Percentiles rank a stretch among this genome's conserved stretches.
These are phyloP conservation scores for Hypoxylon trugodes DNA, from an alignment of 495 filamentous ascomycete species.

Conservation along the genomic window DNA sequence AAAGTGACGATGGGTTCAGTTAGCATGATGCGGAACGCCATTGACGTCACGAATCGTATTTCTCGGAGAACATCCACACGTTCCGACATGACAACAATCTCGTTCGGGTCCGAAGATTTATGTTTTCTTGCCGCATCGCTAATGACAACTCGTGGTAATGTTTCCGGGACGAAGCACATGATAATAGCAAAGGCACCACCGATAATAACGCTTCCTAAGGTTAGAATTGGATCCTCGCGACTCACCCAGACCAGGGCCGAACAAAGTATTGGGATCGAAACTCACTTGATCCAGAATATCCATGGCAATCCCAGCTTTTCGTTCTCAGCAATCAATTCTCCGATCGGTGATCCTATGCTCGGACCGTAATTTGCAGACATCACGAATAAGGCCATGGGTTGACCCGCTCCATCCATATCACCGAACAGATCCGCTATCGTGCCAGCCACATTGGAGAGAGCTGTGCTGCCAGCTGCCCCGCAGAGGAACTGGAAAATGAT, in stretches of 20 bases:
- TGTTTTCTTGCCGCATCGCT: constrained; percentile 37
- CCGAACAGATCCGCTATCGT: constrained; percentile 51
- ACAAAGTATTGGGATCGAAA: not conserved
- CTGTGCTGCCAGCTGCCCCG: constrained; percentile 48
- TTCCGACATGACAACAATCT: constrained; percentile 33
- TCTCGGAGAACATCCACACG: constrained; percentile 46
- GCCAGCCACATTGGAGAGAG: constrained; percentile 50
- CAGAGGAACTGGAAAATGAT: constrained; percentile 51
- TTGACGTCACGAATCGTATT: constrained; percentile 48
- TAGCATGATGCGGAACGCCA: constrained; percentile 51
- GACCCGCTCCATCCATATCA: constrained; percentile 46
- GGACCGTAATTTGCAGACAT: constrained; percentile 48
- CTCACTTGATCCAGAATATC: constrained; percentile 51
- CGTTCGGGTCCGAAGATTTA: constrained; percentile 27
- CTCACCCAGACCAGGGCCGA: too few relatives aligned
- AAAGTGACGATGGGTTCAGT: constrained; percentile 49
- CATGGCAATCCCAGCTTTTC: constrained; percentile 45
- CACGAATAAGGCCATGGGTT: constrained; percentile 52
- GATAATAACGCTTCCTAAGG: constrained; percentile 38
- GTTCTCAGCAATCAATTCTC: constrained; percentile 46
- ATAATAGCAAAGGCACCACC: constrained; percentile 42
- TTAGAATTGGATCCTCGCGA: constrained; percentile 5
- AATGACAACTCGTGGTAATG: constrained; percentile 48
- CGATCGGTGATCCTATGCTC: constrained; percentile 47
- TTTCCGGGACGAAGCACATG: constrained; percentile 49